phyloP scores from a whole-genome alignment of 495 filamentous ascomycete genomes.

The Peziza echinospora region DNA sequence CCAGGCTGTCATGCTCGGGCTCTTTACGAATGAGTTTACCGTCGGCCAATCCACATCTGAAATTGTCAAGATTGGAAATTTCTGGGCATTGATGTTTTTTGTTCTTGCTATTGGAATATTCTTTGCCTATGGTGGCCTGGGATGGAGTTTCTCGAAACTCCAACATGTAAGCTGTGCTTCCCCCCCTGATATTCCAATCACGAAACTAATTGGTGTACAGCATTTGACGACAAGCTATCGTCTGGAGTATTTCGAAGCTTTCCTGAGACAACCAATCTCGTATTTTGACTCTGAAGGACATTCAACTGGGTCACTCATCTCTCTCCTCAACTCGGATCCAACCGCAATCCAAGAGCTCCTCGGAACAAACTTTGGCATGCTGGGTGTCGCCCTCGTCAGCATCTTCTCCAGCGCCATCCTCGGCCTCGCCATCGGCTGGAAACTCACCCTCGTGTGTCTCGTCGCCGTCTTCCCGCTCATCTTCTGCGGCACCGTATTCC shows the following conservation, averaged over 20 bases:
- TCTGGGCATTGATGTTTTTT: conserved; percentile 49
- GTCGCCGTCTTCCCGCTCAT: conserved; percentile 30
- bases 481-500: conserved; percentile 28
- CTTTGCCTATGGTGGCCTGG: conserved; percentile 31
- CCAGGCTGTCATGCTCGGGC: conserved; percentile 30
- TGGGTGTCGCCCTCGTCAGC: conserved; percentile 28
- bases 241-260: conserved; percentile 36
- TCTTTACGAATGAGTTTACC: conserved; percentile 28
- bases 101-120: conserved; percentile 30
- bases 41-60: conserved; percentile 20
- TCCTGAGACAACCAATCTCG: conserved; percentile 31
- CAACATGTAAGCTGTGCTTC: conserved; percentile 21
- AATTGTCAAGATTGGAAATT: conserved; percentile 26
- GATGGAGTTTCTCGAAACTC: conserved; percentile 32
- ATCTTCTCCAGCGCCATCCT: conserved; percentile 28
- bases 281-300: conserved; percentile 36
- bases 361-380: conserved; percentile 32
- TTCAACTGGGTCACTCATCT: conserved; percentile 29
- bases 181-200: background rate
- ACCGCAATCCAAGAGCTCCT: conserved; percentile 41
- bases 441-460: conserved; percentile 30
- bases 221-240: conserved; percentile 32
- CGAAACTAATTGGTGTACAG: conserved; percentile 18
- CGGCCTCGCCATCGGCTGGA: conserved; percentile 36
- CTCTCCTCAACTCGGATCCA: conserved; percentile 34